These are phyloP conservation scores for Vitis hybrid DNA, from an alignment of 177 flowering plant species.

Conservation along the genomic window DNA sequence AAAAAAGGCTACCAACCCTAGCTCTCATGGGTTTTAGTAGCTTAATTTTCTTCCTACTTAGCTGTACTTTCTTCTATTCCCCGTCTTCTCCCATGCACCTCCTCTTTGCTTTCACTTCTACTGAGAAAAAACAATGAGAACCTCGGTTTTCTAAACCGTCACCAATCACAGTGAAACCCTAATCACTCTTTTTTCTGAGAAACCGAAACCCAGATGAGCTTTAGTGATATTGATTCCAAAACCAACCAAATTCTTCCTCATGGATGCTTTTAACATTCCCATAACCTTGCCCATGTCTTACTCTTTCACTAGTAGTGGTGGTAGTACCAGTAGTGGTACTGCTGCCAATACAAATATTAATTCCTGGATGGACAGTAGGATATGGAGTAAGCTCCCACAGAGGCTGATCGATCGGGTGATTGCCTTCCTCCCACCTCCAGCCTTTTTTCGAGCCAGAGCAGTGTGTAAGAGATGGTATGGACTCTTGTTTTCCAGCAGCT, in stretches of 20 bases:
- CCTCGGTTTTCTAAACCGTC: no score
- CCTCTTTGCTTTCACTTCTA: not conserved
- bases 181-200: no score
- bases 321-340: slow-evolving; percentile 3
- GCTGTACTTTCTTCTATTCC: not conserved
- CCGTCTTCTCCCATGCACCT: not conserved
- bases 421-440: slow-evolving; percentile 83
- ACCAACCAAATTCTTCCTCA: not conserved
- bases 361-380: slow-evolving; percentile 72
- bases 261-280: slow-evolving; percentile 41
- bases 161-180: no score
- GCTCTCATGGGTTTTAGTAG: not conserved
- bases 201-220: no score
- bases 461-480: slow-evolving; percentile 87
- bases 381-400: slow-evolving; percentile 84
- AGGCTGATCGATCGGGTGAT: slow-evolving; percentile 69
- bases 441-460: slow-evolving; percentile 73
- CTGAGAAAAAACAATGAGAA: not conserved
- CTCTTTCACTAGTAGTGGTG: slow-evolving; percentile 17
- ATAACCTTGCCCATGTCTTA: slow-evolving; percentile 26
- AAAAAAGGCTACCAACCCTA: slow-evolving; percentile 2
- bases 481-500: slow-evolving; percentile 70
- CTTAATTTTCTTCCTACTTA: not conserved
- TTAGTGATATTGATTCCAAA: no score
- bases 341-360: not conserved